Conservation (phyloP, 352 stramenopile genomes). For the Pythium utonaiense region DNA sequence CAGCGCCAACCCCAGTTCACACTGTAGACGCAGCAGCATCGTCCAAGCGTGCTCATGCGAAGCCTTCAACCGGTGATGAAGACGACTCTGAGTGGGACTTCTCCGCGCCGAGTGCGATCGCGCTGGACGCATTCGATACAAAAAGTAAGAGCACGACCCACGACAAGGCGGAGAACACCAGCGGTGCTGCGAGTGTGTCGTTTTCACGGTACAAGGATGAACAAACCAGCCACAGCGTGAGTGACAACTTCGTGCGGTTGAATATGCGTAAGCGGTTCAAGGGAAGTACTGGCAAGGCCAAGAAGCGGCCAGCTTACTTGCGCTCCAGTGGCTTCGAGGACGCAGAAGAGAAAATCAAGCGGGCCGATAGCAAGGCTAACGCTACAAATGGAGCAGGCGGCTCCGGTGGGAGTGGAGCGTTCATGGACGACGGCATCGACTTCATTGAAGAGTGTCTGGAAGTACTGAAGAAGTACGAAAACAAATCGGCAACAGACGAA, state of each 20-base stretch:
- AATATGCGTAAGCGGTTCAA: conserved; percentile 79
- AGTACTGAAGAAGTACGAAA: conserved; percentile 24
- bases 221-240: conserved; percentile 41
- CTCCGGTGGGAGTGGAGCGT: conserved; percentile 10
- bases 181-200: not conserved
- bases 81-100: conserved; percentile 18
- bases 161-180: not conserved
- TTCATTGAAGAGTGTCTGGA: conserved; percentile 81
- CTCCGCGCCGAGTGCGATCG: conserved; percentile 6
- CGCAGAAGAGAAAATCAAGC: conserved; percentile 17
- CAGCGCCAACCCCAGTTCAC: not conserved
- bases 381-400: not conserved
- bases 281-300: conserved; percentile 58
- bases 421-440: conserved; percentile 61
- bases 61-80: not conserved
- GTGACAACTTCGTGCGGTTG: conserved; percentile 77
- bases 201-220: conserved; percentile 67
- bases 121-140: conserved; percentile 20
- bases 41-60: not conserved
- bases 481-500: not conserved
- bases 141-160: not conserved
- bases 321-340: conserved; percentile 28
- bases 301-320: conserved; percentile 68
- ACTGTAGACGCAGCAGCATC: not conserved
- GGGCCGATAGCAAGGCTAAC: conserved; percentile 25